Conservation (phyloP, 331 rosid genomes). For the Spiraea crenata region DNA sequence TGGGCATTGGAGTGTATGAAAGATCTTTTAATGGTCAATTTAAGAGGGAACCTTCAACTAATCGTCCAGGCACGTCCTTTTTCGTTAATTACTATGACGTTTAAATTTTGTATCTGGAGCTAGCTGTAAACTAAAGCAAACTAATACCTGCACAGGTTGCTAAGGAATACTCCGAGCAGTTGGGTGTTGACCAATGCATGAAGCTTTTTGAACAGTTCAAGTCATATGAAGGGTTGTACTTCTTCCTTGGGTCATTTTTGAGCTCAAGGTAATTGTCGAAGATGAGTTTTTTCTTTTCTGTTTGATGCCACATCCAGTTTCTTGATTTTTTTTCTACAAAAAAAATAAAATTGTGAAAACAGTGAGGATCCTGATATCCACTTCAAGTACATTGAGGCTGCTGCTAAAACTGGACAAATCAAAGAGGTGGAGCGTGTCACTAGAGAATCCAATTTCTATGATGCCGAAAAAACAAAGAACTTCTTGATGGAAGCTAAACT, state of each 20-base stretch:
- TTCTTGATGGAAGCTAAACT: conserved; percentile 97
- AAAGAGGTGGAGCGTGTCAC: conserved; percentile 99
- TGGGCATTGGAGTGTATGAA: conserved; percentile 99
- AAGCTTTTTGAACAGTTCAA: conserved; percentile 95
- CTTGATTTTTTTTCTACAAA: conserved; percentile 13
- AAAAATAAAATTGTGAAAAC: conserved; percentile 28
- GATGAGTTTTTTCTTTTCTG: conserved; percentile 2
- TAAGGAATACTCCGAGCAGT: conserved; percentile 95
- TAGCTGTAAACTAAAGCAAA: conserved; percentile 21
- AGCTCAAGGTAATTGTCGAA: conserved; percentile 80
- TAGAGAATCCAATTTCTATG: conserved; percentile 96
- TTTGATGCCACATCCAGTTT: conserved; percentile 3
- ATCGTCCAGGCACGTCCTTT: conserved; percentile 71
- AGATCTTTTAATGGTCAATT: conserved; percentile 93
- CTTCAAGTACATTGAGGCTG: conserved; percentile 99
- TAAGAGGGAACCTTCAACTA: conserved; percentile 96
- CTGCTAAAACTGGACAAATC: conserved; percentile 99
- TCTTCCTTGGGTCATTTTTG: conserved; percentile 93
- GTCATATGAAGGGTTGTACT: conserved; percentile 95
- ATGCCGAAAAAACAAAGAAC: conserved; percentile 93
- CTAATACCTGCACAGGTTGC: conserved; percentile 64
- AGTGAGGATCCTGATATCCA: conserved; percentile 99
- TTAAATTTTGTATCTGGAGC: conserved; percentile 11
- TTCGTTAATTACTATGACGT: conserved; percentile 9
- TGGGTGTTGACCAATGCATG: conserved; percentile 90